Evolutionary conservation across 1,139 yeast genomes (phyloP).

Genomic region (Schwanniomyces etchellsii): DNA sequence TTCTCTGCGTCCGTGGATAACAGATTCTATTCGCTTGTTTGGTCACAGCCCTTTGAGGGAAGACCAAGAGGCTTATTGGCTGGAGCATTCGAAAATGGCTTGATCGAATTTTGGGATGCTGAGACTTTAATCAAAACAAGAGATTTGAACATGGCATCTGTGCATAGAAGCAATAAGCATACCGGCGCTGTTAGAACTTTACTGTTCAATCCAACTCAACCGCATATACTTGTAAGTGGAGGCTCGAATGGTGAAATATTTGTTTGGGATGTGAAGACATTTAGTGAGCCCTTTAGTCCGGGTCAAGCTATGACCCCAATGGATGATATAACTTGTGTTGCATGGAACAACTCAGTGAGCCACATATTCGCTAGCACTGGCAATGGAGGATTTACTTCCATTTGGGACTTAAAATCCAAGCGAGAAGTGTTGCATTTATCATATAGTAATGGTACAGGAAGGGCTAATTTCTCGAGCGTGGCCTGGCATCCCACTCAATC

Average conservation of each 20-base stretch:
- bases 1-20: conserved; percentile 48
- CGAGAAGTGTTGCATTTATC: conserved; percentile 84
- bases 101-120: conserved; percentile 71
- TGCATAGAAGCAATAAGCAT: conserved; percentile 53
- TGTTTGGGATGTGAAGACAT: conserved; percentile 79
- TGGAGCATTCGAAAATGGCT: conserved; percentile 85
- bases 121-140: conserved; percentile 36
- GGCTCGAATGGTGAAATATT: conserved; percentile 82
- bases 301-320: conserved; percentile 77
- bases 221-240: conserved; percentile 75
- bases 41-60: conserved; percentile 66
- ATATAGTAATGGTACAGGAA: conserved; percentile 49
- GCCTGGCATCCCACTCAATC: conserved; percentile 86
- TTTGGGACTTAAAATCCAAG: conserved; percentile 89
- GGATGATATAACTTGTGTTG: conserved; percentile 75
- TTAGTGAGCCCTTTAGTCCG: conserved; percentile 60
- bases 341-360: conserved; percentile 84
- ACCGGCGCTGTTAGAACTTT: conserved; percentile 67
- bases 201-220: conserved; percentile 72
- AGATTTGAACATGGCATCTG: conserved; percentile 36
- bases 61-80: conserved; percentile 61
- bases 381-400: conserved; percentile 75
- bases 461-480: conserved; percentile 62
- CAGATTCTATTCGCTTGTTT: conserved; percentile 75
- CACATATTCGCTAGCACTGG: conserved; percentile 93